A percentile compares a stretch with the other conserved stretches of the same genome.
Conservation (phyloP, 768 basidiomycete genomes). For the Ramaria rubella region DNA sequence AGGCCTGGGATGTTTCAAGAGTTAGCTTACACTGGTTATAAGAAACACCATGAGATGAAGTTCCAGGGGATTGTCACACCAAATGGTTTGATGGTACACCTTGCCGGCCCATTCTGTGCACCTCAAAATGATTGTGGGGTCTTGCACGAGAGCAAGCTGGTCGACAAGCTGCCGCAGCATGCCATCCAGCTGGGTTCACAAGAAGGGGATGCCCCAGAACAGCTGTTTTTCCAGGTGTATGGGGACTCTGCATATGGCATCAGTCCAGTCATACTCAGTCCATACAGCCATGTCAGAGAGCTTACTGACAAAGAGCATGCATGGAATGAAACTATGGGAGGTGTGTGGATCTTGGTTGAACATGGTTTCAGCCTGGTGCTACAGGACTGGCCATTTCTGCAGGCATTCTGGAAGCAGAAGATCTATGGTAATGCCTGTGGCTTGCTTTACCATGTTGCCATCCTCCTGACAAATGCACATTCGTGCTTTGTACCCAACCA, state of each 20-base stretch:
- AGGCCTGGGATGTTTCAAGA: slow-evolving; percentile 15
- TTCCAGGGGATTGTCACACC: slow-evolving; percentile 24
- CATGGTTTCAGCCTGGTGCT: slow-evolving; percentile 22
- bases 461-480: too few relatives aligned
- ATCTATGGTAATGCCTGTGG: too few relatives aligned
- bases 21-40: slow-evolving; percentile 20
- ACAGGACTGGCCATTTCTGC: slow-evolving; percentile 19
- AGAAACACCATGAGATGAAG: slow-evolving; percentile 26
- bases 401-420: too few relatives aligned
- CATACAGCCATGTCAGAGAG: too few relatives aligned
- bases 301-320: slow-evolving; percentile 14
- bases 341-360: slow-evolving; percentile 23
- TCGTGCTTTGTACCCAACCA: too few relatives aligned
- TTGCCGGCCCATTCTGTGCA: slow-evolving; percentile 20
- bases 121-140: too few relatives aligned
- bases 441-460: too few relatives aligned
- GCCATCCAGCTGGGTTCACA: slow-evolving; percentile 10
- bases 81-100: slow-evolving; percentile 23
- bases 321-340: slow-evolving; percentile 25
- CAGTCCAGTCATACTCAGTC: too few relatives aligned
- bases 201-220: slow-evolving; percentile 1
- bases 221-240: slow-evolving; percentile 17
- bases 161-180: too few relatives aligned
- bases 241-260: too few relatives aligned
- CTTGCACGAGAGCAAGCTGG: slow-evolving; percentile 14